Evolutionary conservation across 2,329 filamentous ascomycete genomes (phyloP).

Genomic region (Cercospora nicotianae): DNA sequence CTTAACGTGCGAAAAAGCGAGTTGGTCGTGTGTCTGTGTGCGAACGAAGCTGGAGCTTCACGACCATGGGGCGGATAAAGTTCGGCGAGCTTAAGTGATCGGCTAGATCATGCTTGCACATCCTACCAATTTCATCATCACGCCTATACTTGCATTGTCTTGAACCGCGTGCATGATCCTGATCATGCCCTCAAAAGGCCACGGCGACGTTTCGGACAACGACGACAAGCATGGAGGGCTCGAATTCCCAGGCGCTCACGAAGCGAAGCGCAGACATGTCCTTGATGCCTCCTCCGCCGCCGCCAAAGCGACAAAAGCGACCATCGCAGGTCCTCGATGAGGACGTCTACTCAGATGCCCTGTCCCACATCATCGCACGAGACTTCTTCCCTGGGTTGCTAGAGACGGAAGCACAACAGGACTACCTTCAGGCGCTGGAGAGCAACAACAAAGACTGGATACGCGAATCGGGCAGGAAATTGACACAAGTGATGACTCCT

Average conservation of each 20-base stretch:
- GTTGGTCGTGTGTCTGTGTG: slow-evolving; percentile 1
- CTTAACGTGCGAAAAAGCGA: background rate
- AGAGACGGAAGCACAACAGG: slow-evolving; percentile 82
- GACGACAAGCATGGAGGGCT: slow-evolving; percentile 18
- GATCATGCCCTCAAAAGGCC: background rate
- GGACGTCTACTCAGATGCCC: slow-evolving; percentile 84
- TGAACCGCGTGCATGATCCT: background rate
- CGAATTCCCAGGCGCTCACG: slow-evolving; percentile 60
- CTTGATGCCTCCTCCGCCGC: slow-evolving; percentile 85
- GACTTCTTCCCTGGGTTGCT: slow-evolving; percentile 94
- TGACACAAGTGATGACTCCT: slow-evolving; percentile 76
- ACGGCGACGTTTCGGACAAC: background rate
- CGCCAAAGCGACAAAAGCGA: slow-evolving; percentile 84
- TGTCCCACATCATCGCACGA: slow-evolving; percentile 91
- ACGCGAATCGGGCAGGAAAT: slow-evolving; percentile 66
- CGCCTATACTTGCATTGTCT: background rate
- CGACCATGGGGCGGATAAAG: background rate
- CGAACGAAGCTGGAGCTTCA: background rate
- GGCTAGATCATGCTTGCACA: background rate
- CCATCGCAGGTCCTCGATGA: slow-evolving; percentile 87
- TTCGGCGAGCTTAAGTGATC: background rate
- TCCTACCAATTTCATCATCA: background rate
- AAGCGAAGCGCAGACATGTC: slow-evolving; percentile 66
- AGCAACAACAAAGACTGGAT: slow-evolving; percentile 87
- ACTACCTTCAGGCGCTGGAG: slow-evolving; percentile 88